Conservation (phyloP, 257 asterid genomes). For the Verbascum thapsus region DNA sequence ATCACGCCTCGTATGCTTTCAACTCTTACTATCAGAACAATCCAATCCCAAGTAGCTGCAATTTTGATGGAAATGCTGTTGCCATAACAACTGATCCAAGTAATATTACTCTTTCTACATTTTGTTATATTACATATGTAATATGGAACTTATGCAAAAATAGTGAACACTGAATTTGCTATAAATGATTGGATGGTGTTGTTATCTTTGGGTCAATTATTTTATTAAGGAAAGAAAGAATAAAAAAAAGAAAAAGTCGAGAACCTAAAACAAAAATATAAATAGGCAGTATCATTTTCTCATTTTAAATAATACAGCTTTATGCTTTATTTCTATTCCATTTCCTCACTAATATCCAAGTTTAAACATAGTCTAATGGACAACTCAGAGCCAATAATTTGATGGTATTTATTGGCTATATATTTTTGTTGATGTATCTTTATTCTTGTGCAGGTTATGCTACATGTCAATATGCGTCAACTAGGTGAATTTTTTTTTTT, state of each 20-base stretch:
- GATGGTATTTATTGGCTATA: not conserved
- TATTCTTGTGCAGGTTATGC: slow-evolving; percentile 62
- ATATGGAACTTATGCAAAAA: no score
- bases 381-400: slow-evolving; percentile 2
- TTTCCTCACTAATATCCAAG: not conserved
- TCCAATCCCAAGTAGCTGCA: slow-evolving; percentile 73
- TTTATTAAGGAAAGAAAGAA: no score
- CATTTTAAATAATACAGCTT: not conserved
- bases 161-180: no score
- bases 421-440: slow-evolving; percentile 12
- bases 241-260: no score
- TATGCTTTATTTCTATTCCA: not conserved
- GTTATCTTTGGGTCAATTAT: not conserved
- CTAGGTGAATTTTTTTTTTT: slow-evolving; percentile 51
- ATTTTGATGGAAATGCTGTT: slow-evolving; percentile 70
- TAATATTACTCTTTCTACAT: slow-evolving; percentile 34
- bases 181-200: not conserved
- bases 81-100: slow-evolving; percentile 76
- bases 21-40: slow-evolving; percentile 67
- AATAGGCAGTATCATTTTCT: not conserved
- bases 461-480: slow-evolving; percentile 70
- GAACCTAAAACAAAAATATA: no score
- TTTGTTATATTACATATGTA: no score
- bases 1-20: slow-evolving; percentile 75
- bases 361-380: not conserved